Evolutionary conservation across 192 early-diverging fungal genomes (phyloP).

Genomic region (Coemansia sp.): DNA sequence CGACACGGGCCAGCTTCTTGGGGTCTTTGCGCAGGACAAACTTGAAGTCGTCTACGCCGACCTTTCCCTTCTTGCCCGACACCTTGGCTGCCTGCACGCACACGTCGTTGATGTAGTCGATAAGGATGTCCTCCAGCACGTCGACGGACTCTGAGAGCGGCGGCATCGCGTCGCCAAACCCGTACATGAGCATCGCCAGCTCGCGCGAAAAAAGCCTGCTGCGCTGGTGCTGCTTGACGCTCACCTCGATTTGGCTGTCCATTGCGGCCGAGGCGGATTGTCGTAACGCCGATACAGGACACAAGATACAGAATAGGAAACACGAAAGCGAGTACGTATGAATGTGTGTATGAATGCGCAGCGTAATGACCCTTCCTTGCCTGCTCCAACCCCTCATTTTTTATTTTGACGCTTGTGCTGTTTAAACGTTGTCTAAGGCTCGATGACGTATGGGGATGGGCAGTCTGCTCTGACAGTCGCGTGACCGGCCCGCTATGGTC

Average conservation of each 20-base stretch:
- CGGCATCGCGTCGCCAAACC: constrained; percentile 38
- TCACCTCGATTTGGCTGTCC: constrained; percentile 42
- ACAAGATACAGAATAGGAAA: too few species aligned
- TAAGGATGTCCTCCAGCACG: constrained; percentile 48
- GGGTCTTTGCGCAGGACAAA: constrained; percentile 52
- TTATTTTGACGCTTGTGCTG: too few species aligned
- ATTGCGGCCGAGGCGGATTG: constrained; percentile 1
- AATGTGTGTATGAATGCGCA: too few species aligned
- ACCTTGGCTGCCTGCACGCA: constrained; percentile 44
- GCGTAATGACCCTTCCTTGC: too few species aligned
- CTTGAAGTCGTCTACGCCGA: constrained; percentile 48
- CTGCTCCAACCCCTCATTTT: too few species aligned
- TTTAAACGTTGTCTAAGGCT: too few species aligned
- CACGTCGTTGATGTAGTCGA: constrained; percentile 48
- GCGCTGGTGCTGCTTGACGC: constrained; percentile 47
- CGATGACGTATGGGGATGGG: too few species aligned
- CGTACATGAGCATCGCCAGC: constrained; percentile 47
- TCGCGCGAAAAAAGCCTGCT: constrained; percentile 46
- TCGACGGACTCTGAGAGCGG: constrained; percentile 42
- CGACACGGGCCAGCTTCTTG: constrained; percentile 51
- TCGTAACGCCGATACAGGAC: too few species aligned
- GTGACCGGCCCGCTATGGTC: too few species aligned
- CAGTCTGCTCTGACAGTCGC: too few species aligned
- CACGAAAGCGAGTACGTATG: too few species aligned
- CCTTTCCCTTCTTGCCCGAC: constrained; percentile 23